Percentiles rank a stretch among this genome's conserved stretches.
Conservation (phyloP, 2,329 filamentous ascomycete species). For the Pestalotiopsis sp. region DNA sequence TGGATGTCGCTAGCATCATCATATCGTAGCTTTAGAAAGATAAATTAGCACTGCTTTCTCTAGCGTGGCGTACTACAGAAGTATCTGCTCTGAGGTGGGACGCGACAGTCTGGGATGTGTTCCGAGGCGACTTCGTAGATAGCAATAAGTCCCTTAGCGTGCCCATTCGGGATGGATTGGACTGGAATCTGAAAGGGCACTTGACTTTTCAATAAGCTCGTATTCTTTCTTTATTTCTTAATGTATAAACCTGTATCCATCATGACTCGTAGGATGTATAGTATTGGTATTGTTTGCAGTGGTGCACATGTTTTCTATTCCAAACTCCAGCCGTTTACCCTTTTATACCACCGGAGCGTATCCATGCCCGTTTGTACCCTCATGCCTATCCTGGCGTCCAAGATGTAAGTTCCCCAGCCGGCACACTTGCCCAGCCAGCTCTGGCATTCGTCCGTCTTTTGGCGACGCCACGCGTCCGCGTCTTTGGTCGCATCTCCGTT, state of each 20-base stretch:
- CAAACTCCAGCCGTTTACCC: conserved; percentile 24
- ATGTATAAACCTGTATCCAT: background rate
- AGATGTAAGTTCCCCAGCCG: conserved; percentile 69
- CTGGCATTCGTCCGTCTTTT: conserved; percentile 61
- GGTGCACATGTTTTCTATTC: conserved; percentile 10
- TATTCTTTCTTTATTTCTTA: background rate
- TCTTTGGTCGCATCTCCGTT: conserved; percentile 25
- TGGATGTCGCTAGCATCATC: too few species aligned
- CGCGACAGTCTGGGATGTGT: background rate
- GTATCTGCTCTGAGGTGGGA: background rate
- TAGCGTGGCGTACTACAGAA: too few species aligned
- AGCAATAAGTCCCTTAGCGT: background rate
- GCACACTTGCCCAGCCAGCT: conserved; percentile 66
- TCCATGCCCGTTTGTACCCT: conserved; percentile 69
- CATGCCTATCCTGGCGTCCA: conserved; percentile 75
- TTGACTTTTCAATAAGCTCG: background rate
- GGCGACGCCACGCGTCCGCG: conserved; percentile 37
- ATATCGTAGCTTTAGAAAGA: too few species aligned
- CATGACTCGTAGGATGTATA: background rate
- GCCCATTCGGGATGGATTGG: background rate
- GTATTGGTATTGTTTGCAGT: background rate
- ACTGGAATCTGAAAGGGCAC: background rate
- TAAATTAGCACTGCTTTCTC: too few species aligned
- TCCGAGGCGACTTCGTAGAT: background rate
- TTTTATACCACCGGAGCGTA: conserved; percentile 56